Conservation (phyloP, 2,329 filamentous ascomycete genomes). For the Colletotrichum tropicicola region DNA sequence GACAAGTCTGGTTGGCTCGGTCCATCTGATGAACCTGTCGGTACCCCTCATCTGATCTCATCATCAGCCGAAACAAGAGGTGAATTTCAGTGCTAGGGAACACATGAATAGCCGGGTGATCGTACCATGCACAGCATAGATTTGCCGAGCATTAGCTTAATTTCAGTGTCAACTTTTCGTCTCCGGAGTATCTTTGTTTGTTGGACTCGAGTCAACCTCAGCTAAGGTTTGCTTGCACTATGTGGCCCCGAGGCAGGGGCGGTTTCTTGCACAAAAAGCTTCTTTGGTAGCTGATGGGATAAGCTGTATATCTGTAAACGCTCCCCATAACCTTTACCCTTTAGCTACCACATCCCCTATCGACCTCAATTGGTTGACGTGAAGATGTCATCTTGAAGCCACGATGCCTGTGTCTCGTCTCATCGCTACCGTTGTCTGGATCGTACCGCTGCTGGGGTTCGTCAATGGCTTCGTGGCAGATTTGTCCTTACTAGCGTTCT, state of each 20-base stretch:
- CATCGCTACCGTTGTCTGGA: no score
- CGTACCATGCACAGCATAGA: no score
- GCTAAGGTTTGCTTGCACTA: neutral
- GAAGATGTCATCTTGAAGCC: neutral
- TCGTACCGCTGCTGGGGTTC: neutral
- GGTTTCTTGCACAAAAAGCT: neutral
- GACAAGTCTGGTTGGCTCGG: neutral
- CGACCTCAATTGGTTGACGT: neutral
- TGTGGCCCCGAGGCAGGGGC: neutral
- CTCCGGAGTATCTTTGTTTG: no score
- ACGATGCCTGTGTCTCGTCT: neutral
- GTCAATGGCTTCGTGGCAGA: neutral
- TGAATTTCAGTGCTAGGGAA: neutral
- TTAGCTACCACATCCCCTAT: neutral
- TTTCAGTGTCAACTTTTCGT: neutral
- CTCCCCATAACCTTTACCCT: no score
- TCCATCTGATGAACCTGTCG: neutral
- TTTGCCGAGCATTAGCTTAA: neutral
- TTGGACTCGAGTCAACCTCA: neutral
- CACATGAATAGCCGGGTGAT: neutral
- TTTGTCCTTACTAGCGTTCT: conserved; percentile 14
- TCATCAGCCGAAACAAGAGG: neutral
- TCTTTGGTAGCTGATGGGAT: neutral
- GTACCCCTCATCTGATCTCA: neutral
- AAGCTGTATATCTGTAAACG: neutral